A percentile compares a stretch with the other conserved stretches of the same genome.
phyloP scores from a whole-genome alignment of 2,329 filamentous ascomycete genomes.

The Fusarium albosuccineum region DNA sequence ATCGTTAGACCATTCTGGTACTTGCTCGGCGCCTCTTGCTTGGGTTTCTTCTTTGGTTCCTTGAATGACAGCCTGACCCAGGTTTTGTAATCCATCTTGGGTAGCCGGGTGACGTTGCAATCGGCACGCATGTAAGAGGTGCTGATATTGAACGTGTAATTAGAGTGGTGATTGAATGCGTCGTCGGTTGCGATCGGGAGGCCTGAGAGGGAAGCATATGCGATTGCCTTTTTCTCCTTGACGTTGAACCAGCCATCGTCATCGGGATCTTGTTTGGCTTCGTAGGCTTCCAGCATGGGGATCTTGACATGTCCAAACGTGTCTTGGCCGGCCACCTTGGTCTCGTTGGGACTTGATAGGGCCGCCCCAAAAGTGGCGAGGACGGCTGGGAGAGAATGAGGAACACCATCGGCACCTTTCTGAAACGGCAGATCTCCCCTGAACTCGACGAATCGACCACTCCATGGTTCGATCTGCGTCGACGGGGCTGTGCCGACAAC shows the following conservation, averaged over 20 bases:
- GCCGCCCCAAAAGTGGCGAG: constrained; percentile 10
- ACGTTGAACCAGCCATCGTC: constrained; percentile 14
- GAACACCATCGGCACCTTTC: neutral
- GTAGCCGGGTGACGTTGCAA: neutral
- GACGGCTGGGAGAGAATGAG: constrained; percentile 6
- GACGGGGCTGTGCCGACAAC: constrained; percentile 10
- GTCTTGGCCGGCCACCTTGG: constrained; percentile 21
- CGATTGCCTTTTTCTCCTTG: neutral
- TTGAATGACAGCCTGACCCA: neutral
- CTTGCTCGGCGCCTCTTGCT: neutral
- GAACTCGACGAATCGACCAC: constrained; percentile 22
- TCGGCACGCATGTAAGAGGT: constrained; percentile 13
- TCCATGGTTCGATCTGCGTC: neutral
- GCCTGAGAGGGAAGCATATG: constrained; percentile 16
- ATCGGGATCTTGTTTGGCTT: neutral
- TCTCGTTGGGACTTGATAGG: constrained; percentile 6
- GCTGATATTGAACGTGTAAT: constrained; percentile 6
- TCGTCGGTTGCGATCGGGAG: constrained; percentile 15
- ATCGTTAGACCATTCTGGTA: constrained; percentile 12
- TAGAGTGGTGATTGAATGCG: neutral
- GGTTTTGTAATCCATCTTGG: neutral
- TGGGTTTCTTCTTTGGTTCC: neutral
- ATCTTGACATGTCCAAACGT: constrained; percentile 25
- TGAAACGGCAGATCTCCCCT: constrained; percentile 3
- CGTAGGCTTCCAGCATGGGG: constrained; percentile 17